These are phyloP conservation scores for Talaromyces atroroseus DNA, from an alignment of 2,329 filamentous ascomycete genomes.

Conservation along the genomic window DNA sequence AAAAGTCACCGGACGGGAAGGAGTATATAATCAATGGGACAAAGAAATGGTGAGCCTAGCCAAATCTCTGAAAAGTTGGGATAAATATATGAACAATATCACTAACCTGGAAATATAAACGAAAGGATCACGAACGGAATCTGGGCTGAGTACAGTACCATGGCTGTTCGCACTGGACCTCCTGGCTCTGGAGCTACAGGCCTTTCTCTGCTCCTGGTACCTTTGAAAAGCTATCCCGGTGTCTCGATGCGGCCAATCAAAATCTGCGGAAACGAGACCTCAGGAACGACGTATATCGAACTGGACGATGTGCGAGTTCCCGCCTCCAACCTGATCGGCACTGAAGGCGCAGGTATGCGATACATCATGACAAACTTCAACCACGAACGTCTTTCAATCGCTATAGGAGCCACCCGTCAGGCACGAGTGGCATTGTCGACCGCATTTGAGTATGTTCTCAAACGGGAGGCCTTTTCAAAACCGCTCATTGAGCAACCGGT, in stretches of 20 bases:
- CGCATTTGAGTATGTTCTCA: conserved; percentile 59
- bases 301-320: conserved; percentile 70
- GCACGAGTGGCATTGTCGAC: conserved; percentile 55
- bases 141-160: conserved; percentile 62
- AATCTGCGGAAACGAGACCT: conserved; percentile 57
- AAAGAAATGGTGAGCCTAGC: conserved; percentile 60
- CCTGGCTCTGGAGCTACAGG: conserved; percentile 55
- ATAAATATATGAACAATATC: background rate
- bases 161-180: conserved; percentile 66
- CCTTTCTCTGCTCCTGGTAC: conserved; percentile 63
- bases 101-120: background rate
- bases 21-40: conserved; percentile 67
- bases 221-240: conserved; percentile 61
- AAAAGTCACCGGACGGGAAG: conserved; percentile 57
- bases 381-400: conserved; percentile 65
- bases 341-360: conserved; percentile 66
- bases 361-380: conserved; percentile 78
- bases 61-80: background rate
- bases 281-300: conserved; percentile 69
- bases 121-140: conserved; percentile 64
- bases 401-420: conserved; percentile 58
- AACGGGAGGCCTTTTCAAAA: conserved; percentile 63
- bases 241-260: conserved; percentile 64
- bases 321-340: conserved; percentile 62
- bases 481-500: conserved; percentile 69